phyloP scores from a whole-genome alignment of 1,284 basidiomycete species.

The Melanopsichium pennsylvanicum region DNA sequence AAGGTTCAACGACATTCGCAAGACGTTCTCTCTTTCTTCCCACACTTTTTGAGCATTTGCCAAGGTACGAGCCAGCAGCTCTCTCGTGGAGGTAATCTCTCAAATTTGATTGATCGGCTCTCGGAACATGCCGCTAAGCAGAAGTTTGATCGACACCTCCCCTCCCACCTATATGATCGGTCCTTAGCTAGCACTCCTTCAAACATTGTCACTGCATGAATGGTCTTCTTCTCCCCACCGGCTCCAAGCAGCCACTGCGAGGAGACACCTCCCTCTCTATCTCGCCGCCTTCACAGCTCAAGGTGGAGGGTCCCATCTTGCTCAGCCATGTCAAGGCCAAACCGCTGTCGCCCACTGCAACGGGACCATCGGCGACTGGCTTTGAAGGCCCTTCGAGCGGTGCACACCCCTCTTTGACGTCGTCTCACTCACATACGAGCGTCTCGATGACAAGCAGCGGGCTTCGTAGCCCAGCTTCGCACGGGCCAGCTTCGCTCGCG shows the following conservation, averaged over 20 bases:
- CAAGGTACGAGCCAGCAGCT: conserved; percentile 17
- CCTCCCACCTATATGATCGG: conserved; percentile 9
- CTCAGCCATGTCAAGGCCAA: conserved; percentile 26
- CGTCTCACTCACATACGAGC: conserved; percentile 2
- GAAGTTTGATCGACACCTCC: conserved; percentile 18
- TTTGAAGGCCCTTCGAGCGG: neutral
- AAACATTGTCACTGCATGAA: conserved; percentile 28
- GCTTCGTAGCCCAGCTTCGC: conserved; percentile 1
- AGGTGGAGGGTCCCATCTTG: conserved; percentile 7
- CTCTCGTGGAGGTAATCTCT: conserved; percentile 20
- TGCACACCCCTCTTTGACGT: conserved; percentile 2
- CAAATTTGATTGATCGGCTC: conserved; percentile 10
- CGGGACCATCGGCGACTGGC: conserved; percentile 1
- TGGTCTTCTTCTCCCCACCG: conserved; percentile 40
- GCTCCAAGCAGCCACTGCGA: conserved; percentile 37
- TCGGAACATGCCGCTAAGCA: conserved; percentile 38
- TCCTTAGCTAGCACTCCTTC: neutral
- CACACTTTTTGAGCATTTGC: conserved; percentile 18
- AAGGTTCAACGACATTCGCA: neutral
- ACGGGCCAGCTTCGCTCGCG: conserved; percentile 28
- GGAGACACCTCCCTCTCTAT: conserved; percentile 26
- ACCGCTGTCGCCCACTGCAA: neutral
- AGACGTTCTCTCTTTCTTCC: neutral
- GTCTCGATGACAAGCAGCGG: conserved; percentile 2
- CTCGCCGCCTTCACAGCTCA: conserved; percentile 20